These are phyloP conservation scores for Sanghuangporus weigelae DNA, from an alignment of 1,284 basidiomycete genomes.

Conservation along the genomic window DNA sequence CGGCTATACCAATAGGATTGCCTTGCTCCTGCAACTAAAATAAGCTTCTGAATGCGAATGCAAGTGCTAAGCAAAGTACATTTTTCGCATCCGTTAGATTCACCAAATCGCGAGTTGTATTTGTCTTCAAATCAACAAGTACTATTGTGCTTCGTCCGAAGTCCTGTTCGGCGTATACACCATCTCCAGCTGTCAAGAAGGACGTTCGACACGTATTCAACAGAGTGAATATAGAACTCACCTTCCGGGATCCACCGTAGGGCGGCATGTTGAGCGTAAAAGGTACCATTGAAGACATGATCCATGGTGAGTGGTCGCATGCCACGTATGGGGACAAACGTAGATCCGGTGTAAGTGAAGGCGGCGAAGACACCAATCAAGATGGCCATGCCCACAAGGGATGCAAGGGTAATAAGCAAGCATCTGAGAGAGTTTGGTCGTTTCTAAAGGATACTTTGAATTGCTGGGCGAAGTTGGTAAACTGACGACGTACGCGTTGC, in stretches of 20 bases:
- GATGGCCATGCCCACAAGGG: constrained; percentile 50
- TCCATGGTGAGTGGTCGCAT: constrained; percentile 75
- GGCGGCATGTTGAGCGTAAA: constrained; percentile 39
- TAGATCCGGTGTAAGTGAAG: constrained; percentile 52
- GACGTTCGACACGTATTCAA: background rate
- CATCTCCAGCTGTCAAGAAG: constrained; percentile 71
- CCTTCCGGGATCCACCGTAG: constrained; percentile 89
- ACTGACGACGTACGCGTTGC: constrained; percentile 20
- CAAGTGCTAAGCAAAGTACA: constrained; percentile 31
- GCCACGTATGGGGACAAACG: constrained; percentile 44
- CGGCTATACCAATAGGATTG: constrained; percentile 42
- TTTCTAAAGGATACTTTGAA: constrained; percentile 24
- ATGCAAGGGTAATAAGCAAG: constrained; percentile 48
- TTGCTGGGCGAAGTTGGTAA: constrained; percentile 18
- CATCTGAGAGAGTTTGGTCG: constrained; percentile 45
- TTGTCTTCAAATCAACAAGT: constrained; percentile 76
- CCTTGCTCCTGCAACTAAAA: constrained; percentile 47
- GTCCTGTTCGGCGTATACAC: constrained; percentile 70
- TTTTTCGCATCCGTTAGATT: constrained; percentile 53
- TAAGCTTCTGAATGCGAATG: background rate
- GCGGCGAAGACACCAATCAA: constrained; percentile 72
- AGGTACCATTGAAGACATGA: constrained; percentile 88
- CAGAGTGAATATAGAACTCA: constrained; percentile 29
- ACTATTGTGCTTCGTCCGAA: constrained; percentile 53
- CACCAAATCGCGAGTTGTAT: constrained; percentile 61